These are phyloP conservation scores for Hippophae gyantsensis DNA, from an alignment of 306 rosid species.

Conservation along the genomic window DNA sequence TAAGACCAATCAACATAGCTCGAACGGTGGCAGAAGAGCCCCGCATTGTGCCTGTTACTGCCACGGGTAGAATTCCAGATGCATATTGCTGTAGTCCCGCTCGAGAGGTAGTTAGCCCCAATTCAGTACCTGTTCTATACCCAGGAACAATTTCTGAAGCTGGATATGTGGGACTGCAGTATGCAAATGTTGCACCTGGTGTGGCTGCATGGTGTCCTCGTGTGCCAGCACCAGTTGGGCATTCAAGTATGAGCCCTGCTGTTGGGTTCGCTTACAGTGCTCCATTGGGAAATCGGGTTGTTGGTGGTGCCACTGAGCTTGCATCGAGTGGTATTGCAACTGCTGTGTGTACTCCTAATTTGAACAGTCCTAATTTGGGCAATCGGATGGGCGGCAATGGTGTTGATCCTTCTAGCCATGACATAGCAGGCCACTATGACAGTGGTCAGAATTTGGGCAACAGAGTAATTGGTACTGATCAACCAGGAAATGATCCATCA, in stretches of 20 bases:
- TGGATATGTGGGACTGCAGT: slow-evolving; percentile 44
- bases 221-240: slow-evolving; percentile 29
- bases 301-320: slow-evolving; percentile 43
- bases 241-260: slow-evolving; percentile 36
- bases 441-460: slow-evolving; percentile 23
- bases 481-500: slow-evolving; percentile 20
- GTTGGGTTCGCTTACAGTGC: slow-evolving; percentile 35
- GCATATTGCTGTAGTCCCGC: slow-evolving; percentile 28
- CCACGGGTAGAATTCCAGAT: slow-evolving; percentile 24
- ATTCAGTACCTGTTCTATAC: slow-evolving; percentile 36
- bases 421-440: slow-evolving; percentile 24
- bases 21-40: slow-evolving; percentile 50
- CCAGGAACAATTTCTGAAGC: slow-evolving; percentile 33
- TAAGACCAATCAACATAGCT: slow-evolving; percentile 52
- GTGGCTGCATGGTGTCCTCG: slow-evolving; percentile 48
- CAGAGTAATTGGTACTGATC: slow-evolving; percentile 33
- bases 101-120: slow-evolving; percentile 28
- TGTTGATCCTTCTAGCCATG: slow-evolving; percentile 37
- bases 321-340: slow-evolving; percentile 17
- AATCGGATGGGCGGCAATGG: slow-evolving; percentile 27
- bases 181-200: slow-evolving; percentile 46
- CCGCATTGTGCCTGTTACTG: slow-evolving; percentile 31
- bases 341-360: slow-evolving; percentile 18
- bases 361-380: slow-evolving; percentile 28
- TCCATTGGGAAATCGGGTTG: slow-evolving; percentile 24